phyloP scores from a whole-genome alignment of 2,329 filamentous ascomycete species.

The Hypomyces perniciosus region DNA sequence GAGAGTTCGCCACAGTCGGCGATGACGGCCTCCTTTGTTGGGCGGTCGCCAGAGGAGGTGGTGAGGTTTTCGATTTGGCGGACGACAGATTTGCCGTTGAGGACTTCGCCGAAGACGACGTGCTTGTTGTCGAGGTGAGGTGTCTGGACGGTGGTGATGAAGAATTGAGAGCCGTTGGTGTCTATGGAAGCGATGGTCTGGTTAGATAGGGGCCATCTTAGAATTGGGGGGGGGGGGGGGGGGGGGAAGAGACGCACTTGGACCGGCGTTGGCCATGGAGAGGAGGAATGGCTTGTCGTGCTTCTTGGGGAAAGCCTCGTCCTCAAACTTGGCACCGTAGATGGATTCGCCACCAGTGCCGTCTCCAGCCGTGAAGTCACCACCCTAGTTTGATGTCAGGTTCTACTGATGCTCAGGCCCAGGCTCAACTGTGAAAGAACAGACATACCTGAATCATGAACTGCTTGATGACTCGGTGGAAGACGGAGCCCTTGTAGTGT shows the following conservation, averaged over 20 bases:
- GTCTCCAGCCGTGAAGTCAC: slow-evolving; percentile 92
- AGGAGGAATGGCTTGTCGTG: slow-evolving; percentile 90
- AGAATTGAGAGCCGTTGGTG: slow-evolving; percentile 98
- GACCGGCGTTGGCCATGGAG: slow-evolving; percentile 96
- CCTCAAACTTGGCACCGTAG: slow-evolving; percentile 94
- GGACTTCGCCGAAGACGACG: slow-evolving; percentile 92
- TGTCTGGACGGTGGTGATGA: slow-evolving; percentile 91
- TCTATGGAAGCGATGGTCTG: slow-evolving; percentile 38
- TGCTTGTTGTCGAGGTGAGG: slow-evolving; percentile 95
- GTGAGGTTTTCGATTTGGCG: slow-evolving; percentile 82
- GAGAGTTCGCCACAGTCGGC: slow-evolving; percentile 79
- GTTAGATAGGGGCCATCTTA: not conserved
- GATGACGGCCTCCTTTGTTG: slow-evolving; percentile 65
- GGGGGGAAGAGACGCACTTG: slow-evolving; percentile 50
- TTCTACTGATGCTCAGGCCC: not conserved
- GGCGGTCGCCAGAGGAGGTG: slow-evolving; percentile 73
- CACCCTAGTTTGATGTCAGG: slow-evolving; percentile 51
- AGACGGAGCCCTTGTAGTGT: slow-evolving; percentile 86
- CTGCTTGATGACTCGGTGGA: slow-evolving; percentile 96
- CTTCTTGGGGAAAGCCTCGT: slow-evolving; percentile 90
- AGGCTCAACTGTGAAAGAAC: not conserved
- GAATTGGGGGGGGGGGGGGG: too few species aligned
- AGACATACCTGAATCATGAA: slow-evolving; percentile 71
- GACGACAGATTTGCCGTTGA: slow-evolving; percentile 85
- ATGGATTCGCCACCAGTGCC: slow-evolving; percentile 96